phyloP scores from a whole-genome alignment of 2,329 filamentous ascomycete genomes.

The Pseudohalonectria lignicola region DNA sequence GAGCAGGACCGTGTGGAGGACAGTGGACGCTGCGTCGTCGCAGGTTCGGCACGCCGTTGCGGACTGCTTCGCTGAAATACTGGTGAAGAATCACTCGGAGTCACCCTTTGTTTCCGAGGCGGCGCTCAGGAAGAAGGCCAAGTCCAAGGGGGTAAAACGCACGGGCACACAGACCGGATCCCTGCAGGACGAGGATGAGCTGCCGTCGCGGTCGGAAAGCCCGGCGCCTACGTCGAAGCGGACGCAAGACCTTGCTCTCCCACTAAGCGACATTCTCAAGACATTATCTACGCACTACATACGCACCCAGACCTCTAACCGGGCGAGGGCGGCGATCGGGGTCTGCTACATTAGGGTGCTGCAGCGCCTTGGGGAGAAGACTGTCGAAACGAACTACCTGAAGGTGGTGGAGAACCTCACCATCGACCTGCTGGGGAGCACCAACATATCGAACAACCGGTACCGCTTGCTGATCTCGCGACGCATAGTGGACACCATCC shows the following conservation, averaged over 20 bases:
- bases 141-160: conserved; percentile 45
- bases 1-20: conserved; percentile 73
- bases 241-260: conserved; percentile 60
- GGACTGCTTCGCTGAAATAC: conserved; percentile 69
- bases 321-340: conserved; percentile 69
- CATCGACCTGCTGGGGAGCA: conserved; percentile 65
- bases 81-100: conserved; percentile 72
- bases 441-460: conserved; percentile 68
- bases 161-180: conserved; percentile 47
- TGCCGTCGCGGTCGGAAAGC: conserved; percentile 56
- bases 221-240: conserved; percentile 63
- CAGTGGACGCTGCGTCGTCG: conserved; percentile 66
- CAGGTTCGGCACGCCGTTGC: conserved; percentile 78
- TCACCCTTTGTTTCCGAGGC: conserved; percentile 24
- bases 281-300: conserved; percentile 74
- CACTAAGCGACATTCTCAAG: conserved; percentile 66
- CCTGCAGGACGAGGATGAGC: conserved; percentile 63
- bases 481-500: conserved; percentile 70
- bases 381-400: conserved; percentile 74
- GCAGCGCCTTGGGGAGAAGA: conserved; percentile 64
- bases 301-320: conserved; percentile 67
- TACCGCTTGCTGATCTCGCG: conserved; percentile 79
- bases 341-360: conserved; percentile 80
- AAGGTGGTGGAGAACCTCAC: conserved; percentile 74
- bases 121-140: conserved; percentile 56